These are phyloP conservation scores for Pyrus communis DNA, from an alignment of 306 rosid genomes.

Conservation along the genomic window DNA sequence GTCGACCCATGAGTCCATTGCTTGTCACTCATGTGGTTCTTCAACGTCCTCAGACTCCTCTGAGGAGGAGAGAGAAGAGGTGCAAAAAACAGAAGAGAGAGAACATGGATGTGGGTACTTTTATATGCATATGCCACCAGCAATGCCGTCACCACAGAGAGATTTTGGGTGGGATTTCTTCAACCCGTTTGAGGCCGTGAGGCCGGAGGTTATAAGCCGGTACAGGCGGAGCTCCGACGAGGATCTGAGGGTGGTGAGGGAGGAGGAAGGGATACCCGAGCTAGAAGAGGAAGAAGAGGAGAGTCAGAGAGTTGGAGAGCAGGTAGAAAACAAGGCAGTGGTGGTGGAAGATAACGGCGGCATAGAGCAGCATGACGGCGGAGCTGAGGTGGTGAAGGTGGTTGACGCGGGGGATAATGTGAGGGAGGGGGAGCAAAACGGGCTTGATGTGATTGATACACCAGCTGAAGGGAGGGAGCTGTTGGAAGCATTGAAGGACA, in stretches of 20 bases:
- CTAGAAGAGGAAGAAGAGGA: slow-evolving; percentile 73
- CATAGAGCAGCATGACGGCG: slow-evolving; percentile 24
- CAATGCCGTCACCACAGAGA: slow-evolving; percentile 71
- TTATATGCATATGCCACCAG: slow-evolving; percentile 77
- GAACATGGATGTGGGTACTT: slow-evolving; percentile 49
- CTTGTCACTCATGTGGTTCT: slow-evolving; percentile 43
- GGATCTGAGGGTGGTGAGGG: slow-evolving; percentile 79
- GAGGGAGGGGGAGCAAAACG: slow-evolving; percentile 39
- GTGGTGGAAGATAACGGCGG: slow-evolving; percentile 38
- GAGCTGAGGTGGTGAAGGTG: slow-evolving; percentile 38
- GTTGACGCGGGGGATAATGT: slow-evolving; percentile 39
- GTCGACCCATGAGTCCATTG: slow-evolving; percentile 54
- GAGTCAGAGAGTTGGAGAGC: slow-evolving; percentile 19
- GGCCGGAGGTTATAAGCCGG: slow-evolving; percentile 53
- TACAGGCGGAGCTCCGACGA: slow-evolving; percentile 60
- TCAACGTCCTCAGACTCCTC: slow-evolving; percentile 55
- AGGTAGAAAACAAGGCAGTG: slow-evolving; percentile 32
- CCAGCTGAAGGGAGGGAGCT: slow-evolving; percentile 83
- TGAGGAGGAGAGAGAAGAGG: slow-evolving; percentile 59
- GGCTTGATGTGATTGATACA: slow-evolving; percentile 54
- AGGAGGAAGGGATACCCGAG: slow-evolving; percentile 97
- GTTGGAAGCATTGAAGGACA: slow-evolving; percentile 77
- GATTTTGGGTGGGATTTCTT: slow-evolving; percentile 96
- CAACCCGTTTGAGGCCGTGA: slow-evolving; percentile 68
- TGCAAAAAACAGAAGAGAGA: slow-evolving; percentile 26